phyloP scores from a whole-genome alignment of 2,329 filamentous ascomycete species.

The Fusarium xylarioides region DNA sequence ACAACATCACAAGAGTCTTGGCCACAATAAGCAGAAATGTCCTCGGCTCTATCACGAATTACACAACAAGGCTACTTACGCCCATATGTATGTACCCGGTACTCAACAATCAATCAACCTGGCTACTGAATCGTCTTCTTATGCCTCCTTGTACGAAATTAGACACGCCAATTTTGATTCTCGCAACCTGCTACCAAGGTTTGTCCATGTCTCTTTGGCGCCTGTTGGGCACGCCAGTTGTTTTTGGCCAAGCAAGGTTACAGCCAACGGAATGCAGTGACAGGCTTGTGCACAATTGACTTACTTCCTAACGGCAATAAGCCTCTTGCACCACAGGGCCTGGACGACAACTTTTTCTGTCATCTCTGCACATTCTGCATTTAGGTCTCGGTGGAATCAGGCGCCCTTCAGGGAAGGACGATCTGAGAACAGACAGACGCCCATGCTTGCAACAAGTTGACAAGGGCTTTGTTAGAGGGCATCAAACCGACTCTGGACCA shows the following conservation, averaged over 20 bases:
- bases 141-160: constrained; percentile 15
- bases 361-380: background rate
- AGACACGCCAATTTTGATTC: constrained; percentile 12
- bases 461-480: constrained; percentile 20
- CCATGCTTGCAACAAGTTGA: constrained; percentile 15
- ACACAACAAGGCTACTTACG: constrained; percentile 8
- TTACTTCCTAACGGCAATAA: constrained; percentile 34
- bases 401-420: constrained; percentile 4
- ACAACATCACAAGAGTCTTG: constrained; percentile 7
- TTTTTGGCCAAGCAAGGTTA: constrained; percentile 28
- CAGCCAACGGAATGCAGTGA: constrained; percentile 30
- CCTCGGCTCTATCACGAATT: background rate
- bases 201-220: constrained; percentile 21
- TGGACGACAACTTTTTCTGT: background rate
- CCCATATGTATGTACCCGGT: constrained; percentile 13
- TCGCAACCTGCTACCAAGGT: constrained; percentile 11
- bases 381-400: constrained; percentile 32
- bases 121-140: constrained; percentile 29
- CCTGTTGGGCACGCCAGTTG: constrained; percentile 17
- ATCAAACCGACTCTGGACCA: constrained; percentile 22
- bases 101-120: constrained; percentile 20
- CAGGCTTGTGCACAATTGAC: constrained; percentile 25
- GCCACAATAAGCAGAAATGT: constrained; percentile 7
- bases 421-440: constrained; percentile 6
- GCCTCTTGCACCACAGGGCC: constrained; percentile 26